Evolutionary conservation across 2,329 filamentous ascomycete species (phyloP), one percentile per base, ranked within the genome.

Genomic region (Cladosporium sp.): DNA sequence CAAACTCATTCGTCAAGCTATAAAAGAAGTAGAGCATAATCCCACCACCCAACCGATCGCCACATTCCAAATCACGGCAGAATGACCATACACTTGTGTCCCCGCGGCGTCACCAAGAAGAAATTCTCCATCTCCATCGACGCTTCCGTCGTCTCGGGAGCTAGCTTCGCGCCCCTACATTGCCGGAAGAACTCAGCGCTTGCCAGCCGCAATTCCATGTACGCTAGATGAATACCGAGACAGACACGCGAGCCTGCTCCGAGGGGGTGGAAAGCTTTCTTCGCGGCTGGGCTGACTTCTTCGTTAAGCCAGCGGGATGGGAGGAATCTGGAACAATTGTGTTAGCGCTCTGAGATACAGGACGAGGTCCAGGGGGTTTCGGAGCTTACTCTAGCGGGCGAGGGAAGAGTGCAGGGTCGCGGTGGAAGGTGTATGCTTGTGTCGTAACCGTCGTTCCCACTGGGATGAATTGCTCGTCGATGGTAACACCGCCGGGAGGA

Each of bases 61-160:
- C 18, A 12, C 40, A 7, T 23, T 8, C 40, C 40, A 21, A 46
- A 40, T 57, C 21, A 37, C 18, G 55, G 33, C 58, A 73, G 33
- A 5, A 70, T 33, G 50, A 76, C 67, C 57, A 75, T 70, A 52
- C 74, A 75, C 56, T 69, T 70, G 61, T 75, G 71, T 5, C 64
- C 68, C 14, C 67, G 68, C 1, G 75, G 75, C 10, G 70, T 67
- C n/a, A 75, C 73, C 26, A 77, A 35, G 65, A 77, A 76, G 63
- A 71, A 72, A 60, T 76, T 76, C 65, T 74, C 69, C 46, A 73
- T 62, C 49, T 72, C 69, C 74, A 76, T 77, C 40, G 67, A 68
- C 58, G 71, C 67, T 5, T 59, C 56, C 5, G 72, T 75, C 18
- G 73, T 72, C 8, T 67, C 67, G 2, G 65, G 33, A 12, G 70